Conservation (phyloP, 306 rosid genomes). For the Gillenia trifoliata region DNA sequence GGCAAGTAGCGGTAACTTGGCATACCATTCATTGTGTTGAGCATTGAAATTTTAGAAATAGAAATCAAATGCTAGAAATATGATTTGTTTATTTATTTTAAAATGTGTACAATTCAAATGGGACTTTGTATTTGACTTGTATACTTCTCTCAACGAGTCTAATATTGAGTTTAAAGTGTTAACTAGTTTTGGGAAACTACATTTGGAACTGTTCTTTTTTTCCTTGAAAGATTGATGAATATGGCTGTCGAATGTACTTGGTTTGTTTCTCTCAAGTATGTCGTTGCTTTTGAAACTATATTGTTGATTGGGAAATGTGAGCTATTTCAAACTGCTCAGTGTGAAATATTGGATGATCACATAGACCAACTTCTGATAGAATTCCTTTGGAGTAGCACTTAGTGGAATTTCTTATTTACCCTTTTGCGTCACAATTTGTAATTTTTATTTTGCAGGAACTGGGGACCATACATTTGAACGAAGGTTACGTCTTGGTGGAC, state of each 20-base stretch:
- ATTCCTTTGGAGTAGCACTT: not conserved
- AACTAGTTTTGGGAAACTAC: not conserved
- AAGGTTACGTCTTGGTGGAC: slow-evolving; percentile 90
- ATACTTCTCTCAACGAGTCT: not conserved
- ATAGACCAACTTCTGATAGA: too few species aligned
- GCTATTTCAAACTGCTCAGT: not conserved
- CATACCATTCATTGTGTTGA: not conserved
- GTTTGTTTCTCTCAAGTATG: not conserved
- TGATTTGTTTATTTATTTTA: not conserved
- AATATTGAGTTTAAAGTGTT: not conserved
- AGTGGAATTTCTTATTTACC: not conserved
- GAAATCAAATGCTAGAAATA: not conserved
- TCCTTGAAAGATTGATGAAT: not conserved
- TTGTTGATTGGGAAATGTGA: not conserved
- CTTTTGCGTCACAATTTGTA: slow-evolving; percentile 7
- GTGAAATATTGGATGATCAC: not conserved
- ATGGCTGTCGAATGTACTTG: not conserved
- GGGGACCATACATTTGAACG: slow-evolving; percentile 94
- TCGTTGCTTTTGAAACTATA: not conserved
- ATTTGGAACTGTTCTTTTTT: not conserved
- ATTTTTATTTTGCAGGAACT: slow-evolving; percentile 47
- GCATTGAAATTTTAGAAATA: not conserved
- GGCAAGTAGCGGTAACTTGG: not conserved
- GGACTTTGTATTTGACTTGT: not conserved
- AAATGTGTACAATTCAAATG: not conserved